phyloP scores from a whole-genome alignment of 1,284 basidiomycete genomes.

The Rhizopogon parksii region DNA sequence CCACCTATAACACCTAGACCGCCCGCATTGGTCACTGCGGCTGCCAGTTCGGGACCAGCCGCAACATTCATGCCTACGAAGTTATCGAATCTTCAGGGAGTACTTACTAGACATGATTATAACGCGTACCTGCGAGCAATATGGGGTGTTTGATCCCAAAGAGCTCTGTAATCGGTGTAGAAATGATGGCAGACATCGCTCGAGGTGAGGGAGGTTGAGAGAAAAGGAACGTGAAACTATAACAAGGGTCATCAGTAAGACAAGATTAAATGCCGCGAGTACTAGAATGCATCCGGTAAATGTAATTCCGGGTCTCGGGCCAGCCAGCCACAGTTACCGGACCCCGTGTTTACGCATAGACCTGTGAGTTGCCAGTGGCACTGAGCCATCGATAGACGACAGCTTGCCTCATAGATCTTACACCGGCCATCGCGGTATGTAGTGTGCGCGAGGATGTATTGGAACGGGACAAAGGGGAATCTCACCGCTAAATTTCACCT shows the following conservation, averaged over 20 bases:
- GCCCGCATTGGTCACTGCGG: slow-evolving; percentile 77
- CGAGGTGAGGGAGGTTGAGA: not conserved
- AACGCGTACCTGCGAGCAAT: slow-evolving; percentile 63
- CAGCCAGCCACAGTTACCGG: too few species aligned
- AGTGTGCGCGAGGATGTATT: too few species aligned
- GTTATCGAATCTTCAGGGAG: not conserved
- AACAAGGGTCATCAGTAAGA: not conserved
- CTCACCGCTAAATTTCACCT: too few species aligned
- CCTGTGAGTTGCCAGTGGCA: too few species aligned
- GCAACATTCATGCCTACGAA: slow-evolving; percentile 76
- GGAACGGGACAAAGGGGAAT: too few species aligned
- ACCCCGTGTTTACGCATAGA: too few species aligned
- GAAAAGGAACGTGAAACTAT: not conserved
- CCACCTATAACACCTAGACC: slow-evolving; percentile 87
- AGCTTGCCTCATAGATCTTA: too few species aligned
- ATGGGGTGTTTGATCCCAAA: slow-evolving; percentile 87
- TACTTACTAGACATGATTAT: not conserved
- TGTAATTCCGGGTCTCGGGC: too few species aligned
- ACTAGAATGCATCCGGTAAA: not conserved
- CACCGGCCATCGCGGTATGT: too few species aligned
- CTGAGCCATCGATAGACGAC: too few species aligned
- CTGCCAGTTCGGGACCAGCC: slow-evolving; percentile 80
- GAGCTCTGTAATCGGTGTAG: slow-evolving; percentile 75
- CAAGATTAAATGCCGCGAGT: not conserved
- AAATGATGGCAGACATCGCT: slow-evolving; percentile 30